Evolutionary conservation across 208 protist genomes (phyloP).

Genomic region (Leishmania braziliensis): DNA sequence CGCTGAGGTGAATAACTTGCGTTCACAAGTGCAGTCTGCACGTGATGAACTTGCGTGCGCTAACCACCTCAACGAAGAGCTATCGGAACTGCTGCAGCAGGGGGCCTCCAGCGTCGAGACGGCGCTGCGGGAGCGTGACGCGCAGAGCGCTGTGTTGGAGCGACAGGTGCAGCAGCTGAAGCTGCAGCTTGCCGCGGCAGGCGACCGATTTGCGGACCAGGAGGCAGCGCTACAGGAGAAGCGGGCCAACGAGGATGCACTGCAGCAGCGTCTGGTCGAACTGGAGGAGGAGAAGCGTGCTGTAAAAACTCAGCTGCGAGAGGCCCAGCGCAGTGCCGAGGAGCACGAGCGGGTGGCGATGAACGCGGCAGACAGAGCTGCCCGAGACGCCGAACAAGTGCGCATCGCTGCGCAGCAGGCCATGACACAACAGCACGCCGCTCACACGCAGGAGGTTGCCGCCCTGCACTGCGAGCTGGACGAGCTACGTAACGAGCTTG

Average conservation of each 20-base stretch:
- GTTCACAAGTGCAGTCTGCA: slow-evolving; percentile 22
- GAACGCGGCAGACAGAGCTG: slow-evolving; percentile 27
- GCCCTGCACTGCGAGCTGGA: slow-evolving; percentile 33
- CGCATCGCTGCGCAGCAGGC: slow-evolving; percentile 26
- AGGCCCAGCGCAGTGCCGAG: slow-evolving; percentile 14
- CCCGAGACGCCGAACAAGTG: slow-evolving; percentile 35
- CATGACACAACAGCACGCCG: slow-evolving; percentile 21
- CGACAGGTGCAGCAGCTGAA: slow-evolving; percentile 37
- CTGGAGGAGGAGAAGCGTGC: slow-evolving; percentile 21
- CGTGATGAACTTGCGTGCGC: slow-evolving; percentile 27
- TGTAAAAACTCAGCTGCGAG: slow-evolving; percentile 21
- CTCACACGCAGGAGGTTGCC: slow-evolving; percentile 32
- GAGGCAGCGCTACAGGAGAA: slow-evolving; percentile 21
- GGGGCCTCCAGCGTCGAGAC: slow-evolving; percentile 55
- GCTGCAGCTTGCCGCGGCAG: slow-evolving; percentile 31
- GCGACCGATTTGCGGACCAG: slow-evolving; percentile 27
- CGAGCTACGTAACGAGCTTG: slow-evolving; percentile 37
- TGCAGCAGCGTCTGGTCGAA: slow-evolving; percentile 32
- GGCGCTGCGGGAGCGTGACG: slow-evolving; percentile 40
- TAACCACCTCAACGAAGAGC: slow-evolving; percentile 42
- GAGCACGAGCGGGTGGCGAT: slow-evolving; percentile 27
- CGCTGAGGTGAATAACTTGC: slow-evolving; percentile 13
- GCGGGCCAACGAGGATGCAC: slow-evolving; percentile 13
- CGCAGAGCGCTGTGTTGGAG: slow-evolving; percentile 28
- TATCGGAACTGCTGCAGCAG: slow-evolving; percentile 46